Evolutionary conservation across 106 monocot species (phyloP).

Genomic region (Ottelia alismoides): DNA sequence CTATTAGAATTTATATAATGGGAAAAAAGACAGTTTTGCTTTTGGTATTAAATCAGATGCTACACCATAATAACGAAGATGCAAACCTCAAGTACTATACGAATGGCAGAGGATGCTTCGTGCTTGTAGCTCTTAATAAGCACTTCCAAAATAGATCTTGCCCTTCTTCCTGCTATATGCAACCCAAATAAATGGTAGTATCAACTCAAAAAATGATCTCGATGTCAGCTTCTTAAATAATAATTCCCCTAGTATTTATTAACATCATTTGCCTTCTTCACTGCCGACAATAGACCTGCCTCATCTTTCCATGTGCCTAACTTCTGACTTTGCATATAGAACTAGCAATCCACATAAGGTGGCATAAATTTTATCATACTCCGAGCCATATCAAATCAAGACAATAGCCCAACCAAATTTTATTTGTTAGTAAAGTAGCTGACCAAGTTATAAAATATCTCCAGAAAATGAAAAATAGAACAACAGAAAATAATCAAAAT

Average conservation of each 20-base stretch:
- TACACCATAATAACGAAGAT: not conserved
- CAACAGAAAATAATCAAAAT: not conserved
- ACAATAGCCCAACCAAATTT: no score
- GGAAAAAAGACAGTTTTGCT: not conserved
- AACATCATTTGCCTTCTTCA: no score
- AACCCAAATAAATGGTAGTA: not conserved
- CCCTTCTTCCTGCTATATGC: constrained; percentile 33
- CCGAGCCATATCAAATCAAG: no score
- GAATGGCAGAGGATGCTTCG: constrained; percentile 43
- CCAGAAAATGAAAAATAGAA: not conserved
- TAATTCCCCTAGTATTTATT: not conserved
- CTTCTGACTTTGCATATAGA: no score
- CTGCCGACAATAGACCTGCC: no score
- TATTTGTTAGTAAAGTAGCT: no score
- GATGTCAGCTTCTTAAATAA: not conserved
- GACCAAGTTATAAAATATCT: constrained; percentile 8
- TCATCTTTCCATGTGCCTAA: no score
- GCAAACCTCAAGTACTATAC: constrained; percentile 58
- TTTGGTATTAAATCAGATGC: no score
- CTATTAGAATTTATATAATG: not conserved
- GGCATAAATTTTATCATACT: no score
- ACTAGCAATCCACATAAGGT: no score
- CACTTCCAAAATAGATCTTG: constrained; percentile 33
- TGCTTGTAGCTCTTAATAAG: constrained; percentile 42
- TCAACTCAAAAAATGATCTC: not conserved